A percentile compares a stretch with the other conserved stretches of the same genome.
Evolutionary conservation across 192 early-diverging fungal genomes (phyloP).

Genomic region (Rhizoclosmatium globosum): DNA sequence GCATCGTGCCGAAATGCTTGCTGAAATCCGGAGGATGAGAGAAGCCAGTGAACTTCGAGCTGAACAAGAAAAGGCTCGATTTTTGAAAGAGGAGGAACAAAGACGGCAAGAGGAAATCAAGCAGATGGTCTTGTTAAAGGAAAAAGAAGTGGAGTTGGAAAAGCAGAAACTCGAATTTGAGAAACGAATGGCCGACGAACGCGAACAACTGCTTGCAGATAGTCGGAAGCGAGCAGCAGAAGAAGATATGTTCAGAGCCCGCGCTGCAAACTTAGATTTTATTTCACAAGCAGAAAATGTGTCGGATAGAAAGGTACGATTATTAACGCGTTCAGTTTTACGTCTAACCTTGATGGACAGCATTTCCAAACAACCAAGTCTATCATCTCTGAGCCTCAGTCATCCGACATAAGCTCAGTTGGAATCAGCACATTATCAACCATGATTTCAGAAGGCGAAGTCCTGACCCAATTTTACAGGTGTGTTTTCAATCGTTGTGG

Average conservation of each 20-base stretch:
- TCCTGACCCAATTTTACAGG: slow-evolving; percentile 44
- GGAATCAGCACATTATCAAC: slow-evolving; percentile 40
- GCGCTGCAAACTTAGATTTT: background rate
- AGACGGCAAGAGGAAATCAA: slow-evolving; percentile 11
- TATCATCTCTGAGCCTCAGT: no score
- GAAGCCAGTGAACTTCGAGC: slow-evolving; percentile 13
- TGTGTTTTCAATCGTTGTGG: slow-evolving; percentile 5
- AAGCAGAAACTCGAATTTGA: slow-evolving; percentile 18
- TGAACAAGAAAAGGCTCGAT: slow-evolving; percentile 10
- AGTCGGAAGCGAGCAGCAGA: background rate
- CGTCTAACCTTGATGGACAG: no score
- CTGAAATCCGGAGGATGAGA: slow-evolving; percentile 23
- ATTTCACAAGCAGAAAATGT: no score
- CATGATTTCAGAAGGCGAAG: slow-evolving; percentile 42
- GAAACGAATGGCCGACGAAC: slow-evolving; percentile 7
- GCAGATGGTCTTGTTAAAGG: slow-evolving; percentile 1
- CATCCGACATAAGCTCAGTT: slow-evolving; percentile 1
- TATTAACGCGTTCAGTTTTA: no score
- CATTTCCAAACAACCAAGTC: no score
- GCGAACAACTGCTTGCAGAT: background rate
- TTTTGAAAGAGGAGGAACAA: slow-evolving; percentile 11
- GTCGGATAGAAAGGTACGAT: no score
- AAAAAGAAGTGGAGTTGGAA: slow-evolving; percentile 23
- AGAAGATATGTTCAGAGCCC: background rate
- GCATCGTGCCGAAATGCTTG: slow-evolving; percentile 24